These are phyloP conservation scores for Pelargonium myrrhifolium DNA, from an alignment of 441 rosid species.

Conservation along the genomic window DNA sequence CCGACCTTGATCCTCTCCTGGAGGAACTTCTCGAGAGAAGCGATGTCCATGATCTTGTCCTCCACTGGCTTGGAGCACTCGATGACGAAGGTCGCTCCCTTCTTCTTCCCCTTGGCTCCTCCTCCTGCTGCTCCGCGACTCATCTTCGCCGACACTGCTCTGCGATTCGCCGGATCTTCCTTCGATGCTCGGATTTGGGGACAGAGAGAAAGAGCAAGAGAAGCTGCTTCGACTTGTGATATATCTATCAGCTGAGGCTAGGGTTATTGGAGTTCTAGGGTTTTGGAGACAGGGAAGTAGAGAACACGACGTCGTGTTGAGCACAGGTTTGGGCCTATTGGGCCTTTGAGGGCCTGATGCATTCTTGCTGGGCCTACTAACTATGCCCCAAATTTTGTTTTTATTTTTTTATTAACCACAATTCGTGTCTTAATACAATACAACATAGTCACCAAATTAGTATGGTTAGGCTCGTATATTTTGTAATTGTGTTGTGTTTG, in stretches of 20 bases:
- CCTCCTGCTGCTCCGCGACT: slow-evolving; percentile 47
- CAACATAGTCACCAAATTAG: too few species aligned
- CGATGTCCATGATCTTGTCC: slow-evolving; percentile 42
- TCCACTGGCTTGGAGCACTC: slow-evolving; percentile 88
- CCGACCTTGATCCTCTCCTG: slow-evolving; percentile 51
- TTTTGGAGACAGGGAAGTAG: background rate
- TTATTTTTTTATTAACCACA: too few species aligned
- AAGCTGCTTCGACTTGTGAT: background rate
- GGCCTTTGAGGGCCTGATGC: background rate
- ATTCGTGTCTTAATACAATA: too few species aligned
- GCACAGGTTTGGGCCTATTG: background rate
- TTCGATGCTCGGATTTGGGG: background rate
- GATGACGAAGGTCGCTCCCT: slow-evolving; percentile 53
- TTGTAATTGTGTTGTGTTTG: too few species aligned
- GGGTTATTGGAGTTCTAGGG: background rate
- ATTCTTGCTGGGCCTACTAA: too few species aligned
- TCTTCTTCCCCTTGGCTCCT: slow-evolving; percentile 63
- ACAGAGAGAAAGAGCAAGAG: background rate
- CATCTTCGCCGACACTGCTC: slow-evolving; percentile 31
- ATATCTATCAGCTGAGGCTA: background rate
- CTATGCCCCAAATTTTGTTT: too few species aligned
- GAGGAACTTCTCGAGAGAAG: slow-evolving; percentile 52
- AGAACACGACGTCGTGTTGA: background rate
- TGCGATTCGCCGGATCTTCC: slow-evolving; percentile 1
- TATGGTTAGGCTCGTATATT: too few species aligned